A percentile compares a stretch with the other conserved stretches of the same genome.
Conservation (phyloP, 345 rosid genomes). For the Eucalyptus tenuipes region DNA sequence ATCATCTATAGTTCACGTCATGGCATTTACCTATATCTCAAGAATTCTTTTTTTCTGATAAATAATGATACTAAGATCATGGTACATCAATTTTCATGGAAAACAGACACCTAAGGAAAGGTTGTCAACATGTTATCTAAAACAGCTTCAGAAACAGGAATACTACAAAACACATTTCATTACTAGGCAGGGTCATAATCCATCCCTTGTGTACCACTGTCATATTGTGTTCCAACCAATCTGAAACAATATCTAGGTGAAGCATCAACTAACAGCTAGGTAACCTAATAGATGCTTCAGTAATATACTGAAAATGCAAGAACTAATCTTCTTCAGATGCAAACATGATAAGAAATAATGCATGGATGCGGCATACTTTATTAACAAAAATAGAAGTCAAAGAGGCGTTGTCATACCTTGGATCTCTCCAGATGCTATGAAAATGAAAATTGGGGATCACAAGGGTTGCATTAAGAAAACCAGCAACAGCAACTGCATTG, state of each 20-base stretch:
- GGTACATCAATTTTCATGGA: not conserved
- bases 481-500: constrained; percentile 99
- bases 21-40: not conserved
- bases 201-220: not conserved
- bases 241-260: not conserved
- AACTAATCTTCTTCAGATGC: not conserved
- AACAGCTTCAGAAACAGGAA: not conserved
- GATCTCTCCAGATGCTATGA: constrained; percentile 99
- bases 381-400: not conserved
- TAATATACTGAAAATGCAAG: not conserved
- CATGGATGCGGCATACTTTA: not conserved
- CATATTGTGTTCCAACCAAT: not conserved
- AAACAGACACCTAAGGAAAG: not conserved
- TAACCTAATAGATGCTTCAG: not conserved
- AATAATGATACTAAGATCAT: not conserved
- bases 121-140: not conserved
- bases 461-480: constrained; percentile 95
- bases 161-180: not conserved
- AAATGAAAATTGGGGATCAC: constrained; percentile 87
- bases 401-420: constrained; percentile 44
- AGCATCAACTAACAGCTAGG: not conserved
- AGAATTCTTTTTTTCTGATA: not conserved
- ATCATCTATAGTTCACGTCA: not conserved
- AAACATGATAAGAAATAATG: not conserved
- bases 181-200: not conserved